Evolutionary conservation across 2,329 filamentous ascomycete species (phyloP), one percentile per base, ranked within the genome.

Genomic region (Pleomassaria siparia): DNA sequence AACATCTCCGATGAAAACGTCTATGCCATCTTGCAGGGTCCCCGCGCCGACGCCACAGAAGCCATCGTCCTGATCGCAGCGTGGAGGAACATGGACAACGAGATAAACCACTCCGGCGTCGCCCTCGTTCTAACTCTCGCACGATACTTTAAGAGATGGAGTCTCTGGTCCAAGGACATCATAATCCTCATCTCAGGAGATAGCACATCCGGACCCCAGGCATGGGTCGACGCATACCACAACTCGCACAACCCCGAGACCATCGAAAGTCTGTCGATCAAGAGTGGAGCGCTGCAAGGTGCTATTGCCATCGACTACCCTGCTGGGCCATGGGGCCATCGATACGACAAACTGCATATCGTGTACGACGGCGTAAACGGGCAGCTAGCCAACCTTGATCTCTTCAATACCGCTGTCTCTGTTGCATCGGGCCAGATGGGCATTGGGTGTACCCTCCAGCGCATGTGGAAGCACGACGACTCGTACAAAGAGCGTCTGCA

Each of bases 201-300:
- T 72, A 95, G 90, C 69, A 87, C 86, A 49, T 87, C 89, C 10
- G 94, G 92, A 1, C 89, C 91, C 0, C 91, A 97, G 68, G 94
- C 94, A 20, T 99, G 94, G 94, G 89, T 96, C 8, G 91, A 96
- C 65, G 94, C 94, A 1, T 99, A 99, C 70, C 94, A 99, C 71
- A 89, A 96, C 69, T 86, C 88, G 16, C 91, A 96, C 63, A 80
- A 87, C 56, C 79, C 86, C 0, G 74, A 80, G 4, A 80, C 78
- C 7, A 85, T 97, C 21, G 83, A 86, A 45, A 81, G 89, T 1
- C 74, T 99, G 40, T 85, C 91, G 1, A 80, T 97, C 62, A 97
- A 97, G 74, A 94, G 90, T 13, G 94, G 94, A 15, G 90, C 91
- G 7, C 78, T 99, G 26, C 94, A 99, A 73, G 94, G 89, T 11